Conservation (phyloP, 371 early-diverging fungal species). For the Mortierella sp. region DNA sequence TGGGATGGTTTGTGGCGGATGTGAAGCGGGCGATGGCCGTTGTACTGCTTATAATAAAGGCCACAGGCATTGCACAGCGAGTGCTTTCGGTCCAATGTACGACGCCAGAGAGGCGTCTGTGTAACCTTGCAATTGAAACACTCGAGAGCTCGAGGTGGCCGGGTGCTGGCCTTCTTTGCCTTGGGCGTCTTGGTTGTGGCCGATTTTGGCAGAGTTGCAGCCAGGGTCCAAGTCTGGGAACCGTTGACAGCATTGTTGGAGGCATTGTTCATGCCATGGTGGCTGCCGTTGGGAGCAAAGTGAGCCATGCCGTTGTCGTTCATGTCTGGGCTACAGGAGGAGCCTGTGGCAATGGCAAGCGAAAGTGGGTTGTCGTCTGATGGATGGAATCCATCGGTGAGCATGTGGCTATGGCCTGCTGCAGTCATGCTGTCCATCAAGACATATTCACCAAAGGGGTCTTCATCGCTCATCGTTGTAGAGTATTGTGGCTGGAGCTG, state of each 20-base stretch:
- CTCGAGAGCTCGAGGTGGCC: slow-evolving; percentile 73
- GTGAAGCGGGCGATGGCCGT: slow-evolving; percentile 73
- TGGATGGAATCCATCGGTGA: slow-evolving; percentile 17
- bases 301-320: slow-evolving; percentile 9
- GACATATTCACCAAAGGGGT: slow-evolving; percentile 48
- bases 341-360: slow-evolving; percentile 5
- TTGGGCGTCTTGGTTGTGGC: slow-evolving; percentile 38
- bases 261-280: neutral
- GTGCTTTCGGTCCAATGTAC: slow-evolving; percentile 79
- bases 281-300: slow-evolving; percentile 5
- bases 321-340: slow-evolving; percentile 26
- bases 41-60: slow-evolving; percentile 81
- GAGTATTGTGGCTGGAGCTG: slow-evolving; percentile 6
- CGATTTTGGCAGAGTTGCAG: slow-evolving; percentile 23
- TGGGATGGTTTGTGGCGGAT: slow-evolving; percentile 67
- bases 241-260: neutral
- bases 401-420: slow-evolving; percentile 16
- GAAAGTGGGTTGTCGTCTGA: slow-evolving; percentile 21
- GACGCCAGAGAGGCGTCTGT: slow-evolving; percentile 84
- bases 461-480: slow-evolving; percentile 39
- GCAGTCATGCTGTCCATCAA: slow-evolving; percentile 28
- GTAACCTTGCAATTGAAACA: slow-evolving; percentile 86
- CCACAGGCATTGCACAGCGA: slow-evolving; percentile 88
- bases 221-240: slow-evolving; percentile 23
- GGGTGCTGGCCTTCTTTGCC: slow-evolving; percentile 38